phyloP scores from a whole-genome alignment of 805 yeast species.

The Starmerella floris region DNA sequence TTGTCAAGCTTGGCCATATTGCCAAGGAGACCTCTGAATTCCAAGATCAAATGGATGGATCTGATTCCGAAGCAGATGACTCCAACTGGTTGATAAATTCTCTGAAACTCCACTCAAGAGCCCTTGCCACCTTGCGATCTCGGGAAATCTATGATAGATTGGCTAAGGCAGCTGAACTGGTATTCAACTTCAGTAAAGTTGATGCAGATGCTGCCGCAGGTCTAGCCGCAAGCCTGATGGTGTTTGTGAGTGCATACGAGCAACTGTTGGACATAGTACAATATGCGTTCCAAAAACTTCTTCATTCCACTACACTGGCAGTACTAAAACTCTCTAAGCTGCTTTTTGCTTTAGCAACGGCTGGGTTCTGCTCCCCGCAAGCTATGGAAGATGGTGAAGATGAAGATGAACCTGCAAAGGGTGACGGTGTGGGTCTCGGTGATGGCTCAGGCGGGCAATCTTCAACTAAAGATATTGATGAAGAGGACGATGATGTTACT shows the following conservation, averaged over 20 bases:
- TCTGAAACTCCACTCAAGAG: conserved; percentile 34
- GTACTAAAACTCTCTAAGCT: conserved; percentile 44
- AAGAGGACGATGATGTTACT: conserved; percentile 77
- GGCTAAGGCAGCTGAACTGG: conserved; percentile 27
- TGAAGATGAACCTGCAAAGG: conserved; percentile 42
- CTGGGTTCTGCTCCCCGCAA: conserved; percentile 90
- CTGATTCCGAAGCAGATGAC: conserved; percentile 39
- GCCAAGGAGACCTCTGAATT: too few relatives aligned
- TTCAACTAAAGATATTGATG: conserved; percentile 62
- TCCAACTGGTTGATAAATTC: conserved; percentile 55
- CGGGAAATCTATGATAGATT: conserved; percentile 26
- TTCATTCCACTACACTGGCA: conserved; percentile 45
- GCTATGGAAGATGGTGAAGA: conserved; percentile 47
- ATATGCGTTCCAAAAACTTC: conserved; percentile 36
- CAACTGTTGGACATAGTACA: conserved; percentile 36
- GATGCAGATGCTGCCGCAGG: conserved; percentile 29
- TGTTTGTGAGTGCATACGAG: conserved; percentile 49
- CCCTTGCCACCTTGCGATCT: conserved; percentile 35
- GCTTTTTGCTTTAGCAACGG: conserved; percentile 48
- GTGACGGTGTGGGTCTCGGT: conserved; percentile 85
- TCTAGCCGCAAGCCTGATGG: conserved; percentile 38
- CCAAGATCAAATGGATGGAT: too few relatives aligned
- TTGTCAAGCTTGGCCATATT: conserved; percentile 25
- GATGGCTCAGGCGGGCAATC: conserved; percentile 82
- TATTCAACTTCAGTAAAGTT: conserved; percentile 21